Conservation (phyloP, 75 land plant genomes). For the Pinus albicaulis region DNA sequence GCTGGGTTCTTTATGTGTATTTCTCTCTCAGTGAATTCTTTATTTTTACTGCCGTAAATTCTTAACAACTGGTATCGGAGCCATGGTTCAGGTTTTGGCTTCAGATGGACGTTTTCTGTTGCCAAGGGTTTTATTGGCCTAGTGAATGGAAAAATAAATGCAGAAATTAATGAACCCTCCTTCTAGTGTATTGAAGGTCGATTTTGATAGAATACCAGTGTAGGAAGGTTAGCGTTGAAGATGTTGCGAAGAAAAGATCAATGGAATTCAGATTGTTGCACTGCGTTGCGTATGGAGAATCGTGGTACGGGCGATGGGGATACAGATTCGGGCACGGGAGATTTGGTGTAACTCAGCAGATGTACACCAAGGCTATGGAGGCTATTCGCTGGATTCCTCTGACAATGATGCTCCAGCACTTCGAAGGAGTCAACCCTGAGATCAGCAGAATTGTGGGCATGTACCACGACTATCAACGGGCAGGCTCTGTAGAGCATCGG, state of each 20-base stretch:
- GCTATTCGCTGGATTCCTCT: slow-evolving; percentile 52
- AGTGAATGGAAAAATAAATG: too few relatives aligned
- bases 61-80: too few relatives aligned
- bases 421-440: slow-evolving; percentile 14
- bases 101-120: too few relatives aligned
- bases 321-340: slow-evolving; percentile 77
- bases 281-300: slow-evolving; percentile 59
- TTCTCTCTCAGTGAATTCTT: too few relatives aligned
- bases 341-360: slow-evolving; percentile 63
- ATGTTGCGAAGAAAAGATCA: slow-evolving; percentile 51
- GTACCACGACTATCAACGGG: slow-evolving; percentile 57
- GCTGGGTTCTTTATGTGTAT: too few relatives aligned
- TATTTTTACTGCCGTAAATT: too few relatives aligned
- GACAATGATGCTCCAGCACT: slow-evolving; percentile 32
- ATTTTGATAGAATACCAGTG: too few relatives aligned
- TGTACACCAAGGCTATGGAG: slow-evolving; percentile 57
- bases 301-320: slow-evolving; percentile 95
- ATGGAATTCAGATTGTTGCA: slow-evolving; percentile 74
- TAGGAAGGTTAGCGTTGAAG: slow-evolving; percentile 82
- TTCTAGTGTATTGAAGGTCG: too few relatives aligned
- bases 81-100: too few relatives aligned
- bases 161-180: too few relatives aligned
- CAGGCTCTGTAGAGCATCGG: slow-evolving; percentile 33
- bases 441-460: slow-evolving; percentile 29
- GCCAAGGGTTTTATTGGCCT: too few relatives aligned